Evolutionary conservation across 257 asterid genomes (phyloP).

Genomic region (Solanum virginianum): DNA sequence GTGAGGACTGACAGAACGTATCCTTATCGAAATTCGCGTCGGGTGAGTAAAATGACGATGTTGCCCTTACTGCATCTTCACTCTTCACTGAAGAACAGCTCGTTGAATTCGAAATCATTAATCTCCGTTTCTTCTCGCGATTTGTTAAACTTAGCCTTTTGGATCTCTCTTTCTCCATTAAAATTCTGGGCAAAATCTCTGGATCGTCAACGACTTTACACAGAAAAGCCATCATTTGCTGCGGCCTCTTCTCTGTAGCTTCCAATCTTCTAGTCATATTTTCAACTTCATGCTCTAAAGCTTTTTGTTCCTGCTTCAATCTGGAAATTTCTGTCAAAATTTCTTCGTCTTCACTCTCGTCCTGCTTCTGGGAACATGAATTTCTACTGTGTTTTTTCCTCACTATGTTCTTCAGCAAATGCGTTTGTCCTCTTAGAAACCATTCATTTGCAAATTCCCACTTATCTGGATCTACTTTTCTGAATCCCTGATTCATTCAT

Average conservation of each 20-base stretch:
- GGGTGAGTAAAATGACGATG: constrained; percentile 28
- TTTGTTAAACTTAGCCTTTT: background rate
- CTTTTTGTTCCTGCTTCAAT: constrained; percentile 54
- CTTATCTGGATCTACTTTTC: constrained; percentile 75
- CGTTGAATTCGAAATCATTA: background rate
- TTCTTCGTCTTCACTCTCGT: constrained; percentile 30
- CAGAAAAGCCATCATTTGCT: constrained; percentile 75
- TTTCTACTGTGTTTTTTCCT: constrained; percentile 31
- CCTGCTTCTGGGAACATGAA: background rate
- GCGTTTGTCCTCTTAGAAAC: constrained; percentile 72
- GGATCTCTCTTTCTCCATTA: constrained; percentile 36
- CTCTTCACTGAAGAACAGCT: constrained; percentile 39
- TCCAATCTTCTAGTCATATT: constrained; percentile 68
- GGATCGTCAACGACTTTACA: constrained; percentile 68
- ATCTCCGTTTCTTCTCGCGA: constrained; percentile 37
- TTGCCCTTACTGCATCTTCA: constrained; percentile 22
- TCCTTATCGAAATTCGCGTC: constrained; percentile 18
- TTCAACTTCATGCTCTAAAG: constrained; percentile 42
- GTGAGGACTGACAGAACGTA: constrained; percentile 15
- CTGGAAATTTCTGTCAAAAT: constrained; percentile 25
- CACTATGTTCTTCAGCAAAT: constrained; percentile 49
- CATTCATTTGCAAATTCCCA: constrained; percentile 93
- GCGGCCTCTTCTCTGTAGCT: constrained; percentile 84
- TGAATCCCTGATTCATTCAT: constrained; percentile 45
- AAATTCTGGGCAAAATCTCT: constrained; percentile 42